Evolutionary conservation across 2,329 filamentous ascomycete species (phyloP), one percentile per base, ranked within the genome.

Genomic region (Metarhizium sp.): DNA sequence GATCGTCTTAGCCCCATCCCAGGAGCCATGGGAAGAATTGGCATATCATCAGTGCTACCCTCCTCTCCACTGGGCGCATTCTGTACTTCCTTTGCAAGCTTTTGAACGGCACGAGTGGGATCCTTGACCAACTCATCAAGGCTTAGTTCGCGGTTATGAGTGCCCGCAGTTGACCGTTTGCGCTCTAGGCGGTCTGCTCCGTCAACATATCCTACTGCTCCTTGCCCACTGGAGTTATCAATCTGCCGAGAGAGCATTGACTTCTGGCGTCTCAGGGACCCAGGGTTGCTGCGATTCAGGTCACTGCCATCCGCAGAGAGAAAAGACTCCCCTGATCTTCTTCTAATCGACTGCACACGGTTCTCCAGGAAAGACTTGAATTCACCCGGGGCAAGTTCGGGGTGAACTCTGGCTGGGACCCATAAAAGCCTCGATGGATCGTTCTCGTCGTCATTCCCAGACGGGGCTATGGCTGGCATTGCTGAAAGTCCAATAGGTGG

Each of bases 321-420:
- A 42, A 78, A 78, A 59, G 78, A 86, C 61, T 86, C 90, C 29
- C 87, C 86, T 1, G 92, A 95, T 63, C 89, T 83, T 61, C 92
- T 80, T 68, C 90, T 86, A 63, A 97, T 95, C 40, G 89, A 87
- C 62, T 96, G 88, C 13, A 96, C 90, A 66, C 92, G 86, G 59
- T 92, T 95, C 65, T 99, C 92, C 2, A 99, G 80, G 62, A 97
- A 99, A 1, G 87, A 92, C 71, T 95, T 96, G 77, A 97, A 99
- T 63, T 96, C 94, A 66, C 88, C 91, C 1, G 94, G 94, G 2
- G 94, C 94, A 51, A 99, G 77, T 71, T 99, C 94, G 0, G 94
- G 94, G 64, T 99, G 94, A 32, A 99, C 80, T 57, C 91, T 84
- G 29, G 94, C 94, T 5, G 94, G 94, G 6, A 99, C 94, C 94